Evolutionary conservation across 1,284 basidiomycete genomes (phyloP).

Genomic region (Heterobasidion parviporum): DNA sequence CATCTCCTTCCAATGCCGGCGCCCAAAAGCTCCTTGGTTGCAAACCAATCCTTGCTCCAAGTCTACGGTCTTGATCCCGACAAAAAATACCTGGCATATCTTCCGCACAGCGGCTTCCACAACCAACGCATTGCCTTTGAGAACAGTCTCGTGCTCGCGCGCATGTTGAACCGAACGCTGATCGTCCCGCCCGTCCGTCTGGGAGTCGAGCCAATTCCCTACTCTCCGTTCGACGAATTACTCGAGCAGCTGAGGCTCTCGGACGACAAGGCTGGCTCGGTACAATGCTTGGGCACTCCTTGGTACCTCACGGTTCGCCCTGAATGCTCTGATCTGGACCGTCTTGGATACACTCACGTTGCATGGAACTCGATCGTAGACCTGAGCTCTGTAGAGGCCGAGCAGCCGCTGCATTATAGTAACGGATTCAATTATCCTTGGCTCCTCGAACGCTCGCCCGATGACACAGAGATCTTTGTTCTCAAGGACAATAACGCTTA

Average conservation of each 20-base stretch:
- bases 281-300: slow-evolving; percentile 37
- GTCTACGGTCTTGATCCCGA: not conserved
- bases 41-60: not conserved
- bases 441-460: slow-evolving; percentile 29
- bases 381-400: slow-evolving; percentile 24
- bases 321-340: slow-evolving; percentile 46
- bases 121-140: slow-evolving; percentile 81
- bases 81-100: slow-evolving; percentile 44
- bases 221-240: slow-evolving; percentile 53
- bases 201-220: slow-evolving; percentile 52
- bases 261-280: slow-evolving; percentile 41
- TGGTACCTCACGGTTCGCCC: slow-evolving; percentile 22
- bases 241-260: slow-evolving; percentile 37
- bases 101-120: slow-evolving; percentile 77
- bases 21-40: not conserved
- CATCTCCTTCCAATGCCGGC: too few relatives aligned
- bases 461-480: slow-evolving; percentile 34
- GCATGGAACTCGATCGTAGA: slow-evolving; percentile 68
- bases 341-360: slow-evolving; percentile 49
- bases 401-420: slow-evolving; percentile 33
- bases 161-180: slow-evolving; percentile 64
- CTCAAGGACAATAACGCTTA: slow-evolving; percentile 51
- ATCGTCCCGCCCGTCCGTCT: slow-evolving; percentile 66
- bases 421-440: slow-evolving; percentile 43
- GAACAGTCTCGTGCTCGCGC: slow-evolving; percentile 66